Base-by-base conservation (phyloP, 345 rosid species). In the Gossypium raimondii region DNA sequence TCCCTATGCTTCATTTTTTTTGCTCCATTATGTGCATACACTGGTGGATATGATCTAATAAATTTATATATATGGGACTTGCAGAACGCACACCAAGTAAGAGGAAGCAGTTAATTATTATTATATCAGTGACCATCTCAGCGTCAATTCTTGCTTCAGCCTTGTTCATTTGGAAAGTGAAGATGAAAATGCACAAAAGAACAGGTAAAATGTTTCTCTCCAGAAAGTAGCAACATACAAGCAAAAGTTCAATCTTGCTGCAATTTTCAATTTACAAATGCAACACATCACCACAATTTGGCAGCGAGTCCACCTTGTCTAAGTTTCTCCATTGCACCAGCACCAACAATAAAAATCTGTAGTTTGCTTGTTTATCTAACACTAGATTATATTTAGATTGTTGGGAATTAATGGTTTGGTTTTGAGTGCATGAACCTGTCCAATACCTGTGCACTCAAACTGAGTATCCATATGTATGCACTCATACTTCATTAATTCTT, bases 111-210 rank as follows among this genome's bases (percentile, higher is more conserved):
- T 12, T 3, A 29, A 34, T 5, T 34, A 27, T 61, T 29, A 61
- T 61, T 29, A 29, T 61, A 29, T 14, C 44, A 18, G 10, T 29
- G 11, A 29, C 66, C 44, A 14, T 61, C 16, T 29, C 45, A 5
- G 20, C 17, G 66, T 6, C 66, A 8, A 27, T 61, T 61, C 18
- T 61, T 27, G 16, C 20, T 61, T 61, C 45, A 61, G 44, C 66
- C 11, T 6, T 61, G 44, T 10, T 61, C 66, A 13, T 61, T 61
- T 61, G 66, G 66, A n/a, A 27, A 61, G 66, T 61, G 66, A 61
- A 29, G 66, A 29, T 27, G 44, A 61, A 16, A 61, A 61, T 2
- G 44, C 1, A 27, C 44, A 61, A 29, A 61, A 61, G 66, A 29
- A 61, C 14, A 61, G 66, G 66, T 61, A 2, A 61, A 61, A 13